Evolutionary conservation across 352 stramenopile species (phyloP).

Genomic region (Elongisporangium undulatum): DNA sequence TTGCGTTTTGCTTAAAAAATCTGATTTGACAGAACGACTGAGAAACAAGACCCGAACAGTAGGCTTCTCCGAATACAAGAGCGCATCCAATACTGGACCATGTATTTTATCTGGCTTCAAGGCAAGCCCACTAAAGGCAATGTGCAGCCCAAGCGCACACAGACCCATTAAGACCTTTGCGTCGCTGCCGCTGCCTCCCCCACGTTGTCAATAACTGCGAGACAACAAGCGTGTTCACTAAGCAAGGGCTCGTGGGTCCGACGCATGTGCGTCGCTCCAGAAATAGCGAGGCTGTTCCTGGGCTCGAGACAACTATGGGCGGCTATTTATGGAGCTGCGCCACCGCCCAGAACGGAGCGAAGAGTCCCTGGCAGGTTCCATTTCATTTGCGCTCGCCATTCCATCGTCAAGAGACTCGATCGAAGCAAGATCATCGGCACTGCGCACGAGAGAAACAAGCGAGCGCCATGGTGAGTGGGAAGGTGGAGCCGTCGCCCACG

Average conservation of each 20-base stretch:
- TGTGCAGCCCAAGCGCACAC: no score
- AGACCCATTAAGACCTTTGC: no score
- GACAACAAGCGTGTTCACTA: not conserved
- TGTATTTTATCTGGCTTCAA: no score
- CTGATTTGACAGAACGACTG: not conserved
- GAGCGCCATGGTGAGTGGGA: not conserved
- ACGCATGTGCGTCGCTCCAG: not conserved
- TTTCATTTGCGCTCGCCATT: not conserved
- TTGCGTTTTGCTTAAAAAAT: not conserved
- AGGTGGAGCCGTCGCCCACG: not conserved
- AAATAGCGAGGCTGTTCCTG: not conserved
- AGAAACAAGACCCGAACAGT: not conserved
- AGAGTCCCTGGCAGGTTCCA: not conserved
- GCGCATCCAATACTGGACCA: no score
- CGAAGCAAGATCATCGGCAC: not conserved
- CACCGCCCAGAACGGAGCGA: not conserved
- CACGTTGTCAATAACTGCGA: no score
- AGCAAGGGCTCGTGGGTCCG: not conserved
- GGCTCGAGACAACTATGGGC: not conserved
- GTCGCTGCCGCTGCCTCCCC: no score
- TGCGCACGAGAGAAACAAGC: not conserved
- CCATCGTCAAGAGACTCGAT: not conserved
- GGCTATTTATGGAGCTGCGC: not conserved
- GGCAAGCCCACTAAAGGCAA: no score
- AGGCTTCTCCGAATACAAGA: not conserved